Evolutionary conservation across 2,329 filamentous ascomycete genomes (phyloP), one percentile per base, ranked within the genome.

Genomic region (Fusarium sp.): DNA sequence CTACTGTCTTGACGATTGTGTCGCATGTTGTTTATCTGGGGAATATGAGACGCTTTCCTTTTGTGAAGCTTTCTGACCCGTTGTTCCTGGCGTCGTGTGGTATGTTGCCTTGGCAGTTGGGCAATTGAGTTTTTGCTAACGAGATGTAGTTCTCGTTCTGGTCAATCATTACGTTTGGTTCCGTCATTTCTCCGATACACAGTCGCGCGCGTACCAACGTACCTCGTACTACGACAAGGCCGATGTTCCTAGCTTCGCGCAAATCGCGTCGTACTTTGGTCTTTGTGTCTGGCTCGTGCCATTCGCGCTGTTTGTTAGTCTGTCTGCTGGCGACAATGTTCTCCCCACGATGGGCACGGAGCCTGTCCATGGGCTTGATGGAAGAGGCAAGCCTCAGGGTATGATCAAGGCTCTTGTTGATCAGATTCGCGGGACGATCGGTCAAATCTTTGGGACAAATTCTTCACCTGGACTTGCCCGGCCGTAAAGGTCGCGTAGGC

Each of bases 131-230:
- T 29, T 0, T 44, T 33, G 15, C 72, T 76, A 68, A 76, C 54
- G 27, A 18, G 18, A 13, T n/a, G 27, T 65, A 94, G 91, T 90
- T 5, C 88, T 98, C 38, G 96, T 99, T 15, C 86, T 97, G 4
- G 77, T 92, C 39, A 97, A 99, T 82, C 96, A 99, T 81, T 98
- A 94, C 83, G 86, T 97, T 55, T 99, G 96, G 95, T 98, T 99
- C 86, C 90, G 89, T 62, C 92, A 98, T 83, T 99, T 99, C 82
- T 95, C 93, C 65, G 83, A 86, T 61, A 85, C 87, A 61, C 88
- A 91, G 71, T 81, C 87, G 52, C 83, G 82, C 59, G 85, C 90
- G 6, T 90, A 91, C 81, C 83, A 87, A 62, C 85, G 88, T 76
- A 85, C 87, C 7, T 88, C 89, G 59, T 87, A 89, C 79, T 91